Conservation (phyloP, 768 basidiomycete genomes). For the Gloeophyllum trabeum region DNA sequence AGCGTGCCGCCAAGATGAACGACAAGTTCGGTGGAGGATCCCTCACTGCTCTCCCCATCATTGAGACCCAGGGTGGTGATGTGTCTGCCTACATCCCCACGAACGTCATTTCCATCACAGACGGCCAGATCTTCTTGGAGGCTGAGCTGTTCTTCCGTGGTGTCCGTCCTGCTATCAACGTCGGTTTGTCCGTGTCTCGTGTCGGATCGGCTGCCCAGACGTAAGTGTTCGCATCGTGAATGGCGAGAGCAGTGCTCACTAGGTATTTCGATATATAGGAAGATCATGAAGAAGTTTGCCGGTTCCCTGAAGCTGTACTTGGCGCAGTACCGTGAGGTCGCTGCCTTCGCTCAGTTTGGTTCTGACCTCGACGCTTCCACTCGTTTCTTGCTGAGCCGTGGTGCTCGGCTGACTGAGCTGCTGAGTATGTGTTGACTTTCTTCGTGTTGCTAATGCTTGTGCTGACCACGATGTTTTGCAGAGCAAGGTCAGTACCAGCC, state of each 20-base stretch:
- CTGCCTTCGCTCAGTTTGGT: constrained; percentile 98
- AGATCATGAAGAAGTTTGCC: constrained; percentile 99
- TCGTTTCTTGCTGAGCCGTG: constrained; percentile 95
- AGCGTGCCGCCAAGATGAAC: constrained; percentile 99
- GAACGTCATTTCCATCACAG: constrained; percentile 97
- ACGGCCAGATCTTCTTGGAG: constrained; percentile 99
- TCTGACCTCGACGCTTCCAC: constrained; percentile 99
- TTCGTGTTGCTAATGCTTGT: background rate
- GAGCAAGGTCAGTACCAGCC: constrained; percentile 99
- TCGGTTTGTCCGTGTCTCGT: constrained; percentile 99
- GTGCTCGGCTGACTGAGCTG: constrained; percentile 96
- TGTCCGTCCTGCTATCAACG: constrained; percentile 99
- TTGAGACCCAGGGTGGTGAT: constrained; percentile 99
- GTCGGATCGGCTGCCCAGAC: constrained; percentile 99
- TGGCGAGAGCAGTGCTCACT: background rate
- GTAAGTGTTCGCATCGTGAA: constrained; percentile 34
- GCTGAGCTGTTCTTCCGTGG: constrained; percentile 99
- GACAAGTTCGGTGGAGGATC: constrained; percentile 98
- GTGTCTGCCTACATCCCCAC: constrained; percentile 99
- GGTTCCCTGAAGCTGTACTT: constrained; percentile 99
- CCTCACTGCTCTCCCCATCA: constrained; percentile 96
- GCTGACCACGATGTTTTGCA: constrained; percentile 23
- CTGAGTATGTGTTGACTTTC: constrained; percentile 39
- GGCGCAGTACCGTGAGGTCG: constrained; percentile 99
- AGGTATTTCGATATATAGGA: constrained; percentile 28